Evolutionary conservation across 2,329 filamentous ascomycete genomes (phyloP), one percentile per base, ranked within the genome.

Genomic region (Colletotrichum gigasporum): DNA sequence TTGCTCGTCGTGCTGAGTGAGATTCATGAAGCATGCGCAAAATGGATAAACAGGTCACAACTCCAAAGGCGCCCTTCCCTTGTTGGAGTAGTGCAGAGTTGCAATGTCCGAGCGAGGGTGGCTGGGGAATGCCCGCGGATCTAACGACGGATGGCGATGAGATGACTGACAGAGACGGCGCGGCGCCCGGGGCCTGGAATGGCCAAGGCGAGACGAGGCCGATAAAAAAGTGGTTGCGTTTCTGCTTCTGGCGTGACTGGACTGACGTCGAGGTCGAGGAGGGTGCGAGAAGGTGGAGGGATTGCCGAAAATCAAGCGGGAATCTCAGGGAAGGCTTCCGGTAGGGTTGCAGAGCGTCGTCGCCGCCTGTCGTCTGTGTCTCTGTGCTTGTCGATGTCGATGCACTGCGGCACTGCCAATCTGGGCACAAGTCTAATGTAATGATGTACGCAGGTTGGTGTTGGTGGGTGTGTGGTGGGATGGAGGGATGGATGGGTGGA

Each of bases 81-180:
- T 47, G 55, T 41, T 37, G 48, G 42, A 61, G 42, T 37, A 51
- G 41, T 44, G 48, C 30, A 61, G 26, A 60, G 55, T 54, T 39
- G 55, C 28, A 54, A 34, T 11, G 47, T 54, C 61, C 32, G 41
- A 61, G 55, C 34, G 55, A 61, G 24, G 39, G 60, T 59, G 54
- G 60, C 54, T 63, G 39, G 60, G 54, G 24, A 48, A 48, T 63
- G 47, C 37, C 37, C 54, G 60, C 54, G 53, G 45, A 39, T 63
- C 47, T 52, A 32, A 52, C 30, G 55, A 59, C 47, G 30, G 35
- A 62, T 37, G 32, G 54, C 37, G 60, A 63, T 47, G 47, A 47
- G 60, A 63, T 47, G 47, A 47, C 39, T 45, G 60, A 26, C 56
- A 52, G 41, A 34, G 39, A 60, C 30, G n/a, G 60, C 41, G 30